These are phyloP conservation scores for Phoma sp. DNA, from an alignment of 2,329 filamentous ascomycete species.

Conservation along the genomic window DNA sequence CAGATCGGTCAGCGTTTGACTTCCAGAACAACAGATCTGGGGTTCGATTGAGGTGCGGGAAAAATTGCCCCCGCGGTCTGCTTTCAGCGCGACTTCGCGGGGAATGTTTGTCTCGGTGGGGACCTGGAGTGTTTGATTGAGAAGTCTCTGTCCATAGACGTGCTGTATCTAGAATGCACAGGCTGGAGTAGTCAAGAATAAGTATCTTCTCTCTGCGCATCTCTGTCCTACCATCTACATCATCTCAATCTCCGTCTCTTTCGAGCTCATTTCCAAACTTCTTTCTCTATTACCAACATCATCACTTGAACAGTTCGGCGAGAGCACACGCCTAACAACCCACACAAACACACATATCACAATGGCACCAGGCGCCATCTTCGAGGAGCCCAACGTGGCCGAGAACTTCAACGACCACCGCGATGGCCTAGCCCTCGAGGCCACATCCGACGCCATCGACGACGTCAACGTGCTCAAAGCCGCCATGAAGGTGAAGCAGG, in stretches of 20 bases:
- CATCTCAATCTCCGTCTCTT: neutral
- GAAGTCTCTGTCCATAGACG: conserved; percentile 18
- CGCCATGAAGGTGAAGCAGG: conserved; percentile 57
- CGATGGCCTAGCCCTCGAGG: conserved; percentile 64
- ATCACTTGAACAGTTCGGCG: conserved; percentile 6
- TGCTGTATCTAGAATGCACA: conserved; percentile 16
- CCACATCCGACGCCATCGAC: conserved; percentile 65
- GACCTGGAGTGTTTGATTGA: conserved; percentile 25
- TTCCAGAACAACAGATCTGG: conserved; percentile 30
- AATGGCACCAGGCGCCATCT: conserved; percentile 55
- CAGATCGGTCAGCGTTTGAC: conserved; percentile 17
- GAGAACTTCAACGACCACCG: conserved; percentile 56
- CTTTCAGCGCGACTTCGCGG: conserved; percentile 20
- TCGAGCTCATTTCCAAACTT: neutral
- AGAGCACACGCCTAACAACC: conserved; percentile 20
- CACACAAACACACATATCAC: conserved; percentile 22
- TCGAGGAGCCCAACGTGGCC: conserved; percentile 51
- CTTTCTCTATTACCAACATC: neutral
- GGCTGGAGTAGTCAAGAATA: conserved; percentile 31
- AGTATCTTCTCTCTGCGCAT: conserved; percentile 13
- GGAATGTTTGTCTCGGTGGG: conserved; percentile 21
- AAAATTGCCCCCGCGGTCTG: conserved; percentile 35
- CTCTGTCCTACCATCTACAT: conserved; percentile 3
- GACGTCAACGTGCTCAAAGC: conserved; percentile 66
- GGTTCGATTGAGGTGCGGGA: conserved; percentile 24